Evolutionary conservation across 805 yeast species (phyloP), one percentile per base, ranked within the genome.

Genomic region (Yarrowia sp.): DNA sequence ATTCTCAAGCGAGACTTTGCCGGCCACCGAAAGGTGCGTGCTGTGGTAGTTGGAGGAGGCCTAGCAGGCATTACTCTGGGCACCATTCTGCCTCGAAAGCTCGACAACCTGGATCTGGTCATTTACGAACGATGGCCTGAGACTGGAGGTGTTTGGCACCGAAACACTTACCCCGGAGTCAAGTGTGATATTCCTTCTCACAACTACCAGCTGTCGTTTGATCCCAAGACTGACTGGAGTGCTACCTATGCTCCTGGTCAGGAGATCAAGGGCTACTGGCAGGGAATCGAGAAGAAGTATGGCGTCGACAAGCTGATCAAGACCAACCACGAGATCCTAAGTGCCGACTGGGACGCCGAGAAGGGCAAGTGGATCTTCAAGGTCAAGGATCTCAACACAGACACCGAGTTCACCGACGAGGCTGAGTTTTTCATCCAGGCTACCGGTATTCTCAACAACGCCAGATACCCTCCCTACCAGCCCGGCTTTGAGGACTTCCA

Each of bases 41-140:
- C 62, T 10, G 62, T 68, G 43, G 64, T 67, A 12, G 67, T 71
- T 43, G 74, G 74, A 11, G 74, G 72, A 5, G 75, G 74, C 11
- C 51, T 67, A 8, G 67, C 73, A 5, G 74, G 74, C 9, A 70
- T 71, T 36, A 35, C 70, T 14, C 59, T 68, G 12, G 70, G 68
- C 9, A 49, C 63, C 35, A 49, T 66, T 21, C 62, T 70, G 52
- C 70, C 67, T 8, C 51, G 66, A n/a, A 66, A 68, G 40, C 49
- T 71, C 35, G 67, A 58, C 21, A 66, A 71, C 65, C 43, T 70
- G 21, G 71, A 70, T 26, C 65, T 67, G 41, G 61, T 51, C 40
- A 63, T 71, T 44, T 71, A 71, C 65, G 73, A 71, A 44, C 70
- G 71, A 65, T 70, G 71, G 46, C 67, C 70, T 11, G 71, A 69